Base-by-base conservation (phyloP, 345 rosid species). In the Stellera chamaejasme region DNA sequence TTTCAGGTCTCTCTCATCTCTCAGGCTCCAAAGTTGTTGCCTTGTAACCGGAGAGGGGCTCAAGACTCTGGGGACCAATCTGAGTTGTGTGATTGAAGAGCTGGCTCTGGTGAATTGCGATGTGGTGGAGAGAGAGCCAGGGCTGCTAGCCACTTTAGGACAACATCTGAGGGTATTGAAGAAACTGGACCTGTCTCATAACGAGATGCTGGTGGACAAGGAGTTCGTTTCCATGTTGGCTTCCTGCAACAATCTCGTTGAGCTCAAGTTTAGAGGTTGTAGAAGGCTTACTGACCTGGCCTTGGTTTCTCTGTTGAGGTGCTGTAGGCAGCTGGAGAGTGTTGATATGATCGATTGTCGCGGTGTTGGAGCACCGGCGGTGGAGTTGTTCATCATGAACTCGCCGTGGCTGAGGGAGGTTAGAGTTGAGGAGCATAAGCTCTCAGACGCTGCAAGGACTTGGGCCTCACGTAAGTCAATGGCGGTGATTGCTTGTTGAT, bases 11-110 rank as follows among this genome's bases (percentile, higher is more conserved):
- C 61, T 91, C 11, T 74, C 75, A 2, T 61, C 62, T 55, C 70
- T 91, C 19, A 75, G 74, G 77, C 90, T 91, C 46, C 80, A 82
- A 58, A 91, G 95, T 56, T 88, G 90, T 42, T 83, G 82, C 60
- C 78, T 91, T 61, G 90, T 82, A 45, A 77, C 88, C 10, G 90
- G 98, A 28, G 78, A 76, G n/a, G 87, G 96, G 27, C 76, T 91
- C 36, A 83, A 69, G 72, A 66, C 67, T 45, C 66, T 88, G 8
- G 84, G 82, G 54, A 58, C 68, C 45, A 80, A 83, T 58, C 63
- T 79, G 62, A 69, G 75, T 52, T 67, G 75, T 9, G 67, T 68
- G 42, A 86, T 91, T 42, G 70, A 71, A 69, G 92, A 85, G 71
- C 64, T 91, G 50, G 77, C 88, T 5, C 56, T 91, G 50, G 75